Evolutionary conservation across 2,329 filamentous ascomycete species (phyloP).

Genomic region (Exophiala xenobiotica): DNA sequence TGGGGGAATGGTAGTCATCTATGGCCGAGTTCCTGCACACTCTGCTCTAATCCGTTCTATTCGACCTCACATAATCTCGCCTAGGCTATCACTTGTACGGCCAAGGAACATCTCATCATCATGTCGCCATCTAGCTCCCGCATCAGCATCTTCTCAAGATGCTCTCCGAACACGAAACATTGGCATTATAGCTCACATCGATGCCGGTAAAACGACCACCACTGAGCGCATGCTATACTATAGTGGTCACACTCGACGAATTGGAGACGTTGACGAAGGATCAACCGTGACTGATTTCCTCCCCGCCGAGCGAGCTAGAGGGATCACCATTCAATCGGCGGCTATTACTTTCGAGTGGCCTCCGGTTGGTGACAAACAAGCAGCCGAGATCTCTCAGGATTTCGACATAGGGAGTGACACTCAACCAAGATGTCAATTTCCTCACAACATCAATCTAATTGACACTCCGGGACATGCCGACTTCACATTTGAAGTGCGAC

Average conservation of each 20-base stretch:
- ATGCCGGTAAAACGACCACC: slow-evolving; percentile 97
- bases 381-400: slow-evolving; percentile 32
- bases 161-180: slow-evolving; percentile 80
- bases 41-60: slow-evolving; percentile 19
- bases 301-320: slow-evolving; percentile 83
- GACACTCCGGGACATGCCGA: slow-evolving; percentile 97
- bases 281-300: slow-evolving; percentile 97
- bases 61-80: not conserved
- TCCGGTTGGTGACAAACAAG: slow-evolving; percentile 39
- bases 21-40: slow-evolving; percentile 16
- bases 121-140: slow-evolving; percentile 6
- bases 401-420: slow-evolving; percentile 6
- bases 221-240: slow-evolving; percentile 99
- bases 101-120: slow-evolving; percentile 7
- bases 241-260: slow-evolving; percentile 80
- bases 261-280: slow-evolving; percentile 94
- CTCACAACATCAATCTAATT: slow-evolving; percentile 83
- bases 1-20: slow-evolving; percentile 21
- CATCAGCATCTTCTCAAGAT: slow-evolving; percentile 22
- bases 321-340: slow-evolving; percentile 96
- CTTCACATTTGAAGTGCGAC: slow-evolving; percentile 93
- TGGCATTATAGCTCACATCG: slow-evolving; percentile 97
- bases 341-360: slow-evolving; percentile 97
- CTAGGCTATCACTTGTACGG: not conserved
- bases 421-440: slow-evolving; percentile 51